phyloP scores from a whole-genome alignment of 2,329 filamentous ascomycete genomes.

The Colletotrichum destructivum region DNA sequence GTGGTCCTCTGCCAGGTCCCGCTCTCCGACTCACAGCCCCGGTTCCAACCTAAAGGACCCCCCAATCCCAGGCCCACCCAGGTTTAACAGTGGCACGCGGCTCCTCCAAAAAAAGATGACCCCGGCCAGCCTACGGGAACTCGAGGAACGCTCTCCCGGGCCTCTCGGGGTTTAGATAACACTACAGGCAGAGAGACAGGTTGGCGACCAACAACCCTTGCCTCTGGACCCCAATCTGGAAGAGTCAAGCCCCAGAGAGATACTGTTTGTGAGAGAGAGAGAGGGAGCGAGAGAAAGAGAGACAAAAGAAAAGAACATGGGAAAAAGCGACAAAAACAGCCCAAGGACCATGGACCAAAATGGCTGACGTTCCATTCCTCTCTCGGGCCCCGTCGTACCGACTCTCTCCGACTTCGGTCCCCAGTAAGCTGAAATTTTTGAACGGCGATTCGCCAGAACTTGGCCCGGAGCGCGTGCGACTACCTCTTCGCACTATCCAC shows the following conservation, averaged over 20 bases:
- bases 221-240: slow-evolving; percentile 13
- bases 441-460: slow-evolving; percentile 29
- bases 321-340: too few species aligned
- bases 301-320: too few species aligned
- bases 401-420: slow-evolving; percentile 42
- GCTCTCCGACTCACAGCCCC: neutral
- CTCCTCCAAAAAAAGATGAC: neutral
- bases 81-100: slow-evolving; percentile 15
- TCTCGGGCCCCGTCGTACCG: slow-evolving; percentile 38
- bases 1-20: neutral
- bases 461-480: slow-evolving; percentile 2
- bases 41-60: neutral
- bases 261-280: too few species aligned
- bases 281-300: too few species aligned
- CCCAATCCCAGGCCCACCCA: slow-evolving; percentile 4
- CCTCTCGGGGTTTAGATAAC: neutral
- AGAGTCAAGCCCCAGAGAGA: too few species aligned
- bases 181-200: neutral
- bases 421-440: slow-evolving; percentile 41
- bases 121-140: neutral
- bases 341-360: neutral
- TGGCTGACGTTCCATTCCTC: slow-evolving; percentile 13
- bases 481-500: slow-evolving; percentile 9
- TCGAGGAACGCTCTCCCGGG: neutral
- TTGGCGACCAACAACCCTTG: neutral